Percentiles rank a stretch among this genome's conserved stretches.
Evolutionary conservation across 805 yeast species (phyloP).

Genomic region (Vanderwaltozyma verrucispora): DNA sequence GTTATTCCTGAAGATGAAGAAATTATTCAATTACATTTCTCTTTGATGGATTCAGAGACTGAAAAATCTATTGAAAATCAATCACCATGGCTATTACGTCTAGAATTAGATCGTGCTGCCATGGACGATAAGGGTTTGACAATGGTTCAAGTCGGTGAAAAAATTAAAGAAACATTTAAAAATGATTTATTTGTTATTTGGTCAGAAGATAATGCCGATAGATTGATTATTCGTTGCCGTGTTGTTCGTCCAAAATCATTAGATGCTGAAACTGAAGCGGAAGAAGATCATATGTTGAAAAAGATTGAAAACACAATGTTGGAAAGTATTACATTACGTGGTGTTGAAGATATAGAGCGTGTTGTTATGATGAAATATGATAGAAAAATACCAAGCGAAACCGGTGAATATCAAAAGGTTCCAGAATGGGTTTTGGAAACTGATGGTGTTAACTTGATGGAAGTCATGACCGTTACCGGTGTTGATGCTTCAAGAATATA

Average conservation of each 20-base stretch:
- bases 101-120: slow-evolving; percentile 96
- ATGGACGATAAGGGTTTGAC: slow-evolving; percentile 97
- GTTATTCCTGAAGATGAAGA: slow-evolving; percentile 94
- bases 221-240: slow-evolving; percentile 94
- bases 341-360: slow-evolving; percentile 88
- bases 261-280: slow-evolving; percentile 90
- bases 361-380: slow-evolving; percentile 75
- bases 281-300: slow-evolving; percentile 93
- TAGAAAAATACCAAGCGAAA: slow-evolving; percentile 55
- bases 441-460: slow-evolving; percentile 93
- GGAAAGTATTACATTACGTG: slow-evolving; percentile 88
- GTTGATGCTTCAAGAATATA: slow-evolving; percentile 86
- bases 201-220: slow-evolving; percentile 98
- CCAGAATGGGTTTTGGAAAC: slow-evolving; percentile 99
- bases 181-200: slow-evolving; percentile 95
- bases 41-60: slow-evolving; percentile 95
- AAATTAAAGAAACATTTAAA: slow-evolving; percentile 83
- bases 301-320: slow-evolving; percentile 94
- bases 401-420: slow-evolving; percentile 81
- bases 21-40: slow-evolving; percentile 93
- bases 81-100: slow-evolving; percentile 95
- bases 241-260: slow-evolving; percentile 89
- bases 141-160: slow-evolving; percentile 97
- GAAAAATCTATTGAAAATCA: slow-evolving; percentile 90
- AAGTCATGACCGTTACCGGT: slow-evolving; percentile 91